Conservation (phyloP, 805 yeast species). For the Suhomyces vadensis region DNA sequence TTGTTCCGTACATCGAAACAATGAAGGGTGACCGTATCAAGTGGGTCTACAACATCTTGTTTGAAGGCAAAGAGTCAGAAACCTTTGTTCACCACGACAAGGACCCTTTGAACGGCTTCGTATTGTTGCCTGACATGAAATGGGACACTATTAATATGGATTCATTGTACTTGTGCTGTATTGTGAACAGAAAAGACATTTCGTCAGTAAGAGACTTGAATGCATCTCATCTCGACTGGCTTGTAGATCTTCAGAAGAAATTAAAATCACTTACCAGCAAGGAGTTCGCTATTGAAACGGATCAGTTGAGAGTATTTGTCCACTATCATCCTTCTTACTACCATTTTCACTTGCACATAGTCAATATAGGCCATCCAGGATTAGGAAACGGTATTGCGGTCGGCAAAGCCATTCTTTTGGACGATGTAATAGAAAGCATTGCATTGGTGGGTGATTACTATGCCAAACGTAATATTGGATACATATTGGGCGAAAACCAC, state of each 20-base stretch:
- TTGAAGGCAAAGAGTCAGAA: conserved; percentile 82
- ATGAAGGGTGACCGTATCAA: conserved; percentile 76
- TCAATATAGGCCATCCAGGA: conserved; percentile 69
- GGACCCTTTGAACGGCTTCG: conserved; percentile 58
- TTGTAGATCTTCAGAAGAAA: conserved; percentile 47
- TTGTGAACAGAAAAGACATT: conserved; percentile 69
- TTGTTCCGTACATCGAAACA: conserved; percentile 72
- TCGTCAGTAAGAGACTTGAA: conserved; percentile 75
- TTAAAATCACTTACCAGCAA: conserved; percentile 47
- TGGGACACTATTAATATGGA: conserved; percentile 82
- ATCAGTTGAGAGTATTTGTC: conserved; percentile 72
- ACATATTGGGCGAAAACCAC: conserved; percentile 74
- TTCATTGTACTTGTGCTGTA: conserved; percentile 73
- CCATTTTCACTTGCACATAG: conserved; percentile 92
- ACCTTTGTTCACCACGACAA: conserved; percentile 67
- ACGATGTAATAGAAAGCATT: conserved; percentile 77
- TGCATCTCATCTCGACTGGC: conserved; percentile 55
- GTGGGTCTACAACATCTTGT: conserved; percentile 88
- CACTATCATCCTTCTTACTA: conserved; percentile 97
- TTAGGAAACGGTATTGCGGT: conserved; percentile 63
- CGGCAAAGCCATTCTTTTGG: conserved; percentile 82
- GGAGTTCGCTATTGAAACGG: conserved; percentile 43
- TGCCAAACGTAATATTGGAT: conserved; percentile 56
- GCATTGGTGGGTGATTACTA: conserved; percentile 59
- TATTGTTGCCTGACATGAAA: conserved; percentile 90